Base-by-base conservation (phyloP, 495 filamentous ascomycete species). In the Emericellopsis terricola region DNA sequence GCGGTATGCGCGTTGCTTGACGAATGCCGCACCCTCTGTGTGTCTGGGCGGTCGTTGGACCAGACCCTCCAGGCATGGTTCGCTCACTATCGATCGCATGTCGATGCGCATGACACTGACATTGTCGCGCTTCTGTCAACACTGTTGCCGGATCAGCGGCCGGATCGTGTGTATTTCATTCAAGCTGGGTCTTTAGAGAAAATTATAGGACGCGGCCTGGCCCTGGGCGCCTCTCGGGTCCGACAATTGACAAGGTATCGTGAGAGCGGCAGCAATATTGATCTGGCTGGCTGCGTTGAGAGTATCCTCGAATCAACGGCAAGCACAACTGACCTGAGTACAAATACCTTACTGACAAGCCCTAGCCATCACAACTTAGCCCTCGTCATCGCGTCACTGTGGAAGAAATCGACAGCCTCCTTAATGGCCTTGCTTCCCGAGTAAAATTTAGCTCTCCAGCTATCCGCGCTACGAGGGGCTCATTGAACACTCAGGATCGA, bases 131-230 rank as follows among this genome's bases (percentile, higher is more conserved):
- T 89, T 15, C 61, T 89, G 1, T 82, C 77, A 3, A 70, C 73
- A 18, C 56, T 92, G 10, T 65, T 85, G 13, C 84, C 84, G 0
- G 73, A 81, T 38, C 74, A 68, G 43, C 62, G 81, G 36, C 65
- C 65, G 0, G 84, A 92, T 47, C 65, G 82, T 15, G 76, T 82
- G 7, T 92, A 84, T 48, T 57, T 55, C 37, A 53, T 89, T 1
- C 65, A 79, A 39, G 62, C 66, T 11, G 51, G 51, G 9, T 62
- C 58, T 2, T 57, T 92, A 1, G 68, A 73, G 23, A 61, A 60
- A 18, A 60, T 76, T 13, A 63, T 92, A 8, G 70, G 68, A 8
- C 67, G 76, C 39, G 72, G 68, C 18, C 52, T 86, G 17, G 43
- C 62, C 4, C 56, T 89, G 9, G 72, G 76, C 7, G 49, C 48